These are phyloP conservation scores for Thyridium curvatum DNA, from an alignment of 2,329 filamentous ascomycete genomes.

Conservation along the genomic window DNA sequence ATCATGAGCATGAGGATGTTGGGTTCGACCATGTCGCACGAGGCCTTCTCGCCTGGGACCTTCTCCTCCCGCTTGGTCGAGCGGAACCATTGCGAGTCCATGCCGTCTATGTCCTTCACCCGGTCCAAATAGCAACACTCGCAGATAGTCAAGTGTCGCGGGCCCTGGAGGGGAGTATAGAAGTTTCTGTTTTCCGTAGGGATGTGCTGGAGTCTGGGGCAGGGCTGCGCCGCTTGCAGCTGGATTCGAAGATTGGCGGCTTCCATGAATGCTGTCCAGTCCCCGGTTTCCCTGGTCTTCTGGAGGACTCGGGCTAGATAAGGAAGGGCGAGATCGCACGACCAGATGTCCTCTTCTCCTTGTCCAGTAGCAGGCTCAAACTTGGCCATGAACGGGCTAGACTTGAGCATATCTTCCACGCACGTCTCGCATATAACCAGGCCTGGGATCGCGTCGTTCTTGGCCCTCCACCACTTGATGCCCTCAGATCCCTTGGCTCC, in stretches of 20 bases:
- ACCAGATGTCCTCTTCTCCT: conserved; percentile 20
- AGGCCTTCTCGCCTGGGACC: conserved; percentile 8
- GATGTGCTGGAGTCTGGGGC: conserved; percentile 14
- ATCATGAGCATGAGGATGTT: conserved; percentile 22
- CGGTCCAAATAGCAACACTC: conserved; percentile 29
- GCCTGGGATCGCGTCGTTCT: conserved; percentile 17
- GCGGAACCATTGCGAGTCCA: no score
- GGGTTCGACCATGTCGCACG: conserved; percentile 22
- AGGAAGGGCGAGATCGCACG: conserved; percentile 24
- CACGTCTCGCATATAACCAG: conserved; percentile 32
- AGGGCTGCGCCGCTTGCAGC: conserved; percentile 18
- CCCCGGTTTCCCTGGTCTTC: conserved; percentile 12
- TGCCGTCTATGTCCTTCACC: conserved; percentile 21
- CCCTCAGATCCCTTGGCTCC: conserved; percentile 14
- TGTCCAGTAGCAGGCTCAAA: conserved; percentile 20
- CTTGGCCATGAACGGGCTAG: conserved; percentile 17
- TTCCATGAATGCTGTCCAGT: conserved; percentile 25
- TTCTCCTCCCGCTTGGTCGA: conserved; percentile 13
- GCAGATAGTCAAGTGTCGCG: conserved; percentile 22
- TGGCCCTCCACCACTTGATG: conserved; percentile 24
- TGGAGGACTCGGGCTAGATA: conserved; percentile 22
- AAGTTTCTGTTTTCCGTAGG: conserved; percentile 20
- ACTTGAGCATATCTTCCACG: conserved; percentile 23
- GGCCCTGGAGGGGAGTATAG: conserved; percentile 21
- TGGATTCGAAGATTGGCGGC: conserved; percentile 20